These are phyloP conservation scores for Yarrowia keelungensis DNA, from an alignment of 805 yeast species.

Conservation along the genomic window DNA sequence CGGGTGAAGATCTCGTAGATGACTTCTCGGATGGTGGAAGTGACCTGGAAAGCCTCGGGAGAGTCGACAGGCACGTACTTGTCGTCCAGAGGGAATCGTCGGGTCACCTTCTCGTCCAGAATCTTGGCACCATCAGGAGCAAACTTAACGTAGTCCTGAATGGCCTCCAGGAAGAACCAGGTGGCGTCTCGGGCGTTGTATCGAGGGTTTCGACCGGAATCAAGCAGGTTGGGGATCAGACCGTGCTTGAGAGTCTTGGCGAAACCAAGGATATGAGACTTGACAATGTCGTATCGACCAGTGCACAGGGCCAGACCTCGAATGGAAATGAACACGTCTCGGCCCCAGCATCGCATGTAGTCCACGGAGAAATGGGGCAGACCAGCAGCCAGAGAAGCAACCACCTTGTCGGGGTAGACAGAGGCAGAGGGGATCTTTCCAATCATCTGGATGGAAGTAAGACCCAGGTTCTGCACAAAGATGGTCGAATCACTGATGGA, in stretches of 20 bases:
- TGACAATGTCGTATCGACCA: conserved; percentile 80
- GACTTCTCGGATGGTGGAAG: conserved; percentile 73
- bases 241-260: conserved; percentile 95
- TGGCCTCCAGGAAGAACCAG: conserved; percentile 90
- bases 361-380: conserved; percentile 90
- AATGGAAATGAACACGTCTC: conserved; percentile 89
- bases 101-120: conserved; percentile 71
- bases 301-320: conserved; percentile 83
- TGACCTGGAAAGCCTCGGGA: conserved; percentile 75
- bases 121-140: conserved; percentile 75
- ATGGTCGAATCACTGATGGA: conserved; percentile 66
- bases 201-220: conserved; percentile 92
- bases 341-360: conserved; percentile 98
- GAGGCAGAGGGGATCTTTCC: conserved; percentile 78
- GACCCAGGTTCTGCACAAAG: conserved; percentile 79
- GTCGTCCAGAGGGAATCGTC: conserved; percentile 92
- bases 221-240: conserved; percentile 88
- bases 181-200: conserved; percentile 97
- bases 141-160: conserved; percentile 76
- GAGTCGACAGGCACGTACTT: conserved; percentile 72
- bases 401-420: conserved; percentile 62
- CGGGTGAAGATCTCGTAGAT: conserved; percentile 83
- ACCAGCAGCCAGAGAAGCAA: conserved; percentile 92
- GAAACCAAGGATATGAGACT: conserved; percentile 79
- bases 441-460: conserved; percentile 87